These are phyloP conservation scores for Loxodes magnus DNA, from an alignment of 73 alveolate genomes.

Conservation along the genomic window DNA sequence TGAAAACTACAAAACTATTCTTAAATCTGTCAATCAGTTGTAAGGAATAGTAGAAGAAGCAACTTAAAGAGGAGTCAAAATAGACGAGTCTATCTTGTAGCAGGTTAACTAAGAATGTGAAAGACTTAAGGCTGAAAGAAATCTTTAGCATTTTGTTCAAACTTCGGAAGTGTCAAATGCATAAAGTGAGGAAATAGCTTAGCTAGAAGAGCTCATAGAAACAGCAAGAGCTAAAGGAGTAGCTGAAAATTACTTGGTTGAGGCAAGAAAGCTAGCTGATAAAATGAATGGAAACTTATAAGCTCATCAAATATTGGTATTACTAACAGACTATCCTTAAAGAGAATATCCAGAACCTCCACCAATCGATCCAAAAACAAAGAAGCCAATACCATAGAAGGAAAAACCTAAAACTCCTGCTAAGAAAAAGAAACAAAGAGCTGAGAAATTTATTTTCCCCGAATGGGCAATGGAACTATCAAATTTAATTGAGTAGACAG, in stretches of 20 bases:
- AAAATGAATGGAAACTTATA: conserved; percentile 58
- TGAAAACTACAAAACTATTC: conserved; percentile 45
- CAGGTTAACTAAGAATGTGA: conserved; percentile 36
- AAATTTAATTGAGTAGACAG: conserved; percentile 13
- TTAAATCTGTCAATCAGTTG: conserved; percentile 27
- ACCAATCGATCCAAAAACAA: conserved; percentile 56
- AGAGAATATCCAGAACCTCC: conserved; percentile 82
- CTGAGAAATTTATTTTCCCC: conserved; percentile 63
- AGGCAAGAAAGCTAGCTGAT: conserved; percentile 37
- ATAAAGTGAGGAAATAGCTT: conserved; percentile 25
- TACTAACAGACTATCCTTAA: conserved; percentile 64
- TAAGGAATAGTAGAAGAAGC: conserved; percentile 34
- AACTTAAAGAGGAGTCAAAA: conserved; percentile 22
- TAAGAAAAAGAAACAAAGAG: conserved; percentile 69
- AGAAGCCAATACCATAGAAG: conserved; percentile 15
- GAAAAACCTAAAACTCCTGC: conserved; percentile 25
- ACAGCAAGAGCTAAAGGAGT: conserved; percentile 42
- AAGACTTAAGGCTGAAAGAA: conserved; percentile 52
- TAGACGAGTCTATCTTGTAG: conserved; percentile 20
- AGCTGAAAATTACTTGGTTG: conserved; percentile 30
- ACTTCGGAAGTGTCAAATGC: conserved; percentile 20
- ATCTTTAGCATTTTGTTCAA: conserved; percentile 37
- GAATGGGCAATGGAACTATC: conserved; percentile 79
- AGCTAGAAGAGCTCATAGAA: conserved; percentile 29
- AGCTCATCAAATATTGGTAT: conserved; percentile 61